A percentile compares a stretch with the other conserved stretches of the same genome.
These are phyloP conservation scores for Linaria vulgaris DNA, from an alignment of 257 asterid species.

Conservation along the genomic window DNA sequence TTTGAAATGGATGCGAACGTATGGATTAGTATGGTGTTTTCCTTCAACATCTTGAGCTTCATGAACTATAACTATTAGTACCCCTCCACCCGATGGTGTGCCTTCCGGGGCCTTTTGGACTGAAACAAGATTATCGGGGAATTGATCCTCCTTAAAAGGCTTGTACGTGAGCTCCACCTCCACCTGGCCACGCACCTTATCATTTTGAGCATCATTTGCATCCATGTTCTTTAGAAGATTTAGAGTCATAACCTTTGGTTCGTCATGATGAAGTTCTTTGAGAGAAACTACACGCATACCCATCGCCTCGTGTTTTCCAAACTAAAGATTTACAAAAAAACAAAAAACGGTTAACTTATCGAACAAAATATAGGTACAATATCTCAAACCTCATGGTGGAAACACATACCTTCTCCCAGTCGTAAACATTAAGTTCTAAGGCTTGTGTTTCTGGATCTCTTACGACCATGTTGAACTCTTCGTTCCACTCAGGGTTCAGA, in stretches of 20 bases:
- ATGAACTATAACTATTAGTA: conserved; percentile 71
- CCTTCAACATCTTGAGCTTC: conserved; percentile 98
- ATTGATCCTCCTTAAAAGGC: conserved; percentile 81
- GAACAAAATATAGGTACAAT: not conserved
- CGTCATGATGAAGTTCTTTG: conserved; percentile 79
- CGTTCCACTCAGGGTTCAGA: conserved; percentile 91
- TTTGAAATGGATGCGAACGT: conserved; percentile 62
- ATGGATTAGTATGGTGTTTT: conserved; percentile 97
- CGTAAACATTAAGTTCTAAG: conserved; percentile 70
- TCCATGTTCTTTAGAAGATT: conserved; percentile 82
- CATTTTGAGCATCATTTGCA: conserved; percentile 67
- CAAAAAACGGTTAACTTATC: not conserved
- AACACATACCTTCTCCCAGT: conserved; percentile 88
- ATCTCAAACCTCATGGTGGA: not conserved
- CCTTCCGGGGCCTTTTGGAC: conserved; percentile 80
- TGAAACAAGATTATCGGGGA: conserved; percentile 43
- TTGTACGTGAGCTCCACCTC: conserved; percentile 82
- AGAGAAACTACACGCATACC: conserved; percentile 79
- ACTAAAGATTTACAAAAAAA: conserved; percentile 50
- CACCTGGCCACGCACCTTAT: conserved; percentile 85
- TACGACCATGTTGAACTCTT: conserved; percentile 78
- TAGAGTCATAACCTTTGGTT: conserved; percentile 59
- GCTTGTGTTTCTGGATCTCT: conserved; percentile 89
- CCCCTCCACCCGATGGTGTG: conserved; percentile 89
- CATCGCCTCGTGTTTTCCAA: conserved; percentile 95